Base-by-base conservation (phyloP, 352 stramenopile genomes). In the Phytophthora sp. region DNA sequence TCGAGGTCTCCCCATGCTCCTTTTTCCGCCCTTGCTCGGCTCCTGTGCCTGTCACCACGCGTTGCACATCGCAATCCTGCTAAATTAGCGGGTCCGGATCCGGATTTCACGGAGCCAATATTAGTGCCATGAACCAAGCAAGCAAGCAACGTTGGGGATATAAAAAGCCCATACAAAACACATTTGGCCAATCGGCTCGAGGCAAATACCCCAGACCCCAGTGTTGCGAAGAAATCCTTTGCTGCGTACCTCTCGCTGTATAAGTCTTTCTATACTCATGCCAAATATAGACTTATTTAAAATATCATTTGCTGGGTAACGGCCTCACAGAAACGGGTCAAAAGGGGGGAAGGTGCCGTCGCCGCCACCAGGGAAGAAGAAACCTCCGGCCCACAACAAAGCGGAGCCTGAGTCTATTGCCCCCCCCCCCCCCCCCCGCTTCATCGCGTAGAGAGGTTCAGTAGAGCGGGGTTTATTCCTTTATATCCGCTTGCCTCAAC, bases 311-410 rank as follows among this genome's bases (percentile, higher is more conserved):
- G 5, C 4, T 8, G 13, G 12, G 1, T 2, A 7, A 6, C 13
- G 27, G 27, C 1, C 7, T 18, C 33, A 59, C 63, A 73, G 26
- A 73, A 76, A 76, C 63, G 57, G 64, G 63, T 57, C 53, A 56
- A 46, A 33, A 36, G n/a, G 56, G 45, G 64, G 66, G 62, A 63
- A 63, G 63, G 66, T 64, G 49, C 55, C 63, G 65, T 50, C 45
- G 35, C 24, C 42, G 41, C 30, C 59, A 70, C 66, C 62, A 71
- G 36, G 47, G 61, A 71, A 71, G 68, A 76, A 72, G 62, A 71
- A 75, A 76, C 63, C 62, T 72, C 56, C 68, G 41, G 57, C 51
- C 38, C 51, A 57, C 56, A 61, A 65, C 53, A 9, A 56, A 64
- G 58, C 51, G 36, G 53, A 73, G 66, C 42, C 20, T 21, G n/a